Percentiles rank a stretch among this genome's conserved stretches.
These are phyloP conservation scores for Gymnopilus dilepis DNA, from an alignment of 768 basidiomycete genomes.

Conservation along the genomic window DNA sequence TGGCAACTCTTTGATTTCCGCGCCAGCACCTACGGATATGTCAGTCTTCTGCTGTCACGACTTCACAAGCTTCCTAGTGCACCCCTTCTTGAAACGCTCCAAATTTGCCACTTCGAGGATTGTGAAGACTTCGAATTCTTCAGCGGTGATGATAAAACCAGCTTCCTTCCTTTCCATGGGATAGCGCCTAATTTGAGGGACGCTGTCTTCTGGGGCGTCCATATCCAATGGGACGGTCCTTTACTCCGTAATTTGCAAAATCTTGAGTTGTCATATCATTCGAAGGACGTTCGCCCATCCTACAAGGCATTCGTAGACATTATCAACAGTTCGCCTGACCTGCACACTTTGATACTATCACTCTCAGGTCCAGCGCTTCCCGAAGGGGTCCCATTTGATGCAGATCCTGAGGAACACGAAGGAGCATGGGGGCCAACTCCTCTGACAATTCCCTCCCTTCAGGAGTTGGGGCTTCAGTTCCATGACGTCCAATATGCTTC, in stretches of 20 bases:
- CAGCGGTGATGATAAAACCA: constrained; percentile 41
- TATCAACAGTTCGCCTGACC: constrained; percentile 55
- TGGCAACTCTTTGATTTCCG: constrained; percentile 59
- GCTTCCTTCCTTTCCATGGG: constrained; percentile 56
- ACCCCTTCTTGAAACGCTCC: constrained; percentile 56
- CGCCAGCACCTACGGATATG: constrained; percentile 52
- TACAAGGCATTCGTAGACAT: constrained; percentile 58
- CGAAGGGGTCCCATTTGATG: constrained; percentile 25
- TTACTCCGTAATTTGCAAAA: constrained; percentile 52
- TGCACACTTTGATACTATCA: constrained; percentile 56
- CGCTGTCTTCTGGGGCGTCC: constrained; percentile 69
- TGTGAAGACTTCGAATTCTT: constrained; percentile 47
- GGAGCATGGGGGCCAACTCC: constrained; percentile 41
- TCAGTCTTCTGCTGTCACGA: constrained; percentile 46
- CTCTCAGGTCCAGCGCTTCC: constrained; percentile 57
- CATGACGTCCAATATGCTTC: constrained; percentile 43
- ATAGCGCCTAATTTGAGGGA: constrained; percentile 56
- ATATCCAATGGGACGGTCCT: constrained; percentile 64
- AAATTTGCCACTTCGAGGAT: constrained; percentile 63
- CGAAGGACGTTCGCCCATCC: constrained; percentile 65
- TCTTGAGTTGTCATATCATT: constrained; percentile 67
- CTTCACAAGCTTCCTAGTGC: constrained; percentile 52
- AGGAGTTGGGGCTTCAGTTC: constrained; percentile 43
- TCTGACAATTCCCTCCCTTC: constrained; percentile 46
- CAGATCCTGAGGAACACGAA: constrained; percentile 21